Percentiles rank a stretch among this genome's conserved stretches.
Evolutionary conservation across 805 yeast genomes (phyloP).

Genomic region (Spathaspora arborariae): DNA sequence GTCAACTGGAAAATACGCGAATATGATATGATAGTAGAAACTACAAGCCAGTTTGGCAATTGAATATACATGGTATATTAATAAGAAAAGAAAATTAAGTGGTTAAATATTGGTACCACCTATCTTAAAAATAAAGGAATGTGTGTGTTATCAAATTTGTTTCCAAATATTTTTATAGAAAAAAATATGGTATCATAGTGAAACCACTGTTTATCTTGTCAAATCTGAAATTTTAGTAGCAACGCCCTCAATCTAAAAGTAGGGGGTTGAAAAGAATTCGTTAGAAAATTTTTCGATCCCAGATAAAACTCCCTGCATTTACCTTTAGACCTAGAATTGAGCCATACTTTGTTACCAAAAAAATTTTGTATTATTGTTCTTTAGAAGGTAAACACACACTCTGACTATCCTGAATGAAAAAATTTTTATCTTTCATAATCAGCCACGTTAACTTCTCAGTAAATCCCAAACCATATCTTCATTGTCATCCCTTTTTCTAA

Average conservation of each 20-base stretch:
- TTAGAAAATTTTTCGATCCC: too few species aligned
- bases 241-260: background rate
- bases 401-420: background rate
- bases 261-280: background rate
- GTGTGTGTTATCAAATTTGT: background rate
- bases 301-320: too few species aligned
- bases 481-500: background rate
- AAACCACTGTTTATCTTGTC: background rate
- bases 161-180: background rate
- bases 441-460: background rate
- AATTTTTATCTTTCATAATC: background rate
- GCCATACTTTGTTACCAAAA: background rate
- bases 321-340: background rate
- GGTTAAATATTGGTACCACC: background rate
- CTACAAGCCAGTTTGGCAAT: too few species aligned
- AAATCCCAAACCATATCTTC: background rate
- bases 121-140: background rate
- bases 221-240: background rate
- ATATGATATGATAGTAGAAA: too few species aligned
- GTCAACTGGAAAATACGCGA: too few species aligned
- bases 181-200: background rate
- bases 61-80: too few species aligned
- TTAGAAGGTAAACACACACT: background rate
- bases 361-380: background rate
- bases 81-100: too few species aligned